Percentiles rank a stretch among this genome's conserved stretches.
These are phyloP conservation scores for Chlorella sp. DNA, from an alignment of 139 green algal species.

Conservation along the genomic window DNA sequence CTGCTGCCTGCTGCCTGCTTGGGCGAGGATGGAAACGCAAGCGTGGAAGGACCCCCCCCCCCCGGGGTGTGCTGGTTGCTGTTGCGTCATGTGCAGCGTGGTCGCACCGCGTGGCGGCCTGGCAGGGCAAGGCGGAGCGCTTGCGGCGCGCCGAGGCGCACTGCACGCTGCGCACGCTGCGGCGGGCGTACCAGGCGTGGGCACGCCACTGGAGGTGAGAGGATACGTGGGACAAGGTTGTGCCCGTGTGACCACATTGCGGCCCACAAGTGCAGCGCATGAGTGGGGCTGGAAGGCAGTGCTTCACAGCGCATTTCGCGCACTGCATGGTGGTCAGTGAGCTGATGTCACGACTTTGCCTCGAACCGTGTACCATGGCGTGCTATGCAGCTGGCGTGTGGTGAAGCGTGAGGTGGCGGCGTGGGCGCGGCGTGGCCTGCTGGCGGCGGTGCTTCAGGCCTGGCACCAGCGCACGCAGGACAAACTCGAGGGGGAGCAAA, in stretches of 20 bases:
- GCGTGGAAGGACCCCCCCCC: no score
- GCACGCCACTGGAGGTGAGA: neutral
- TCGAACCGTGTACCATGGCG: neutral
- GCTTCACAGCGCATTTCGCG: neutral
- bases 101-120: neutral
- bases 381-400: slow-evolving; percentile 7
- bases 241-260: neutral
- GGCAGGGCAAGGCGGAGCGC: neutral
- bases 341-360: neutral
- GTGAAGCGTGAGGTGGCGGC: slow-evolving; percentile 5
- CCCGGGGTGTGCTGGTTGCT: neutral
- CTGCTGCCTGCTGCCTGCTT: neutral
- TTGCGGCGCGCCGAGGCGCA: neutral
- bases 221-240: neutral
- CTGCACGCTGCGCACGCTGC: neutral
- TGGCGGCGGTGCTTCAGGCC: neutral
- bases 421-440: neutral
- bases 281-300: neutral
- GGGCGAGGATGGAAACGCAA: neutral
- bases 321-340: neutral
- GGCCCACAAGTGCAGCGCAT: neutral
- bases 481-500: slow-evolving; percentile 4
- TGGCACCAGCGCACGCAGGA: slow-evolving; percentile 1
- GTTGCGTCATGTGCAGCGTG: neutral
- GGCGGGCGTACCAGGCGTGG: neutral